Conservation (phyloP, 2,329 filamentous ascomycete species). For the Paecilomyces formosus region DNA sequence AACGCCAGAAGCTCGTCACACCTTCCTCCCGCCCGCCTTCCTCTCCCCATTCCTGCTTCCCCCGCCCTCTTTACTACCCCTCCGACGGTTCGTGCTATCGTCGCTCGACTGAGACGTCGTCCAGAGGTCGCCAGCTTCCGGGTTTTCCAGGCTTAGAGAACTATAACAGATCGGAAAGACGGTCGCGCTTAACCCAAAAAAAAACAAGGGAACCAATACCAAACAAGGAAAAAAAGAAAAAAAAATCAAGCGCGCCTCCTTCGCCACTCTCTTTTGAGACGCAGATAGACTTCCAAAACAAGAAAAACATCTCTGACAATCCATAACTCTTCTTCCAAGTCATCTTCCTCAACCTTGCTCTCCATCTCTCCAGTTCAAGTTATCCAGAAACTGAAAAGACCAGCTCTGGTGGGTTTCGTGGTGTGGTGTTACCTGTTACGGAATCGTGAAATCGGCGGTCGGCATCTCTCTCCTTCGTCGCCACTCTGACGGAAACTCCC, state of each 20-base stretch:
- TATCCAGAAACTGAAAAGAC: constrained; percentile 2
- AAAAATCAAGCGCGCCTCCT: constrained; percentile 5
- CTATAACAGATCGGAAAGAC: constrained; percentile 2
- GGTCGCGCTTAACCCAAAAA: constrained; percentile 7
- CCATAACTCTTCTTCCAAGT: background rate
- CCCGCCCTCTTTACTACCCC: constrained; percentile 11
- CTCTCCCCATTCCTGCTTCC: constrained; percentile 9
- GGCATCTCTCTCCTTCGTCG: constrained; percentile 1
- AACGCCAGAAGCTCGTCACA: constrained; percentile 21
- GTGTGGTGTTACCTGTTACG: constrained; percentile 5
- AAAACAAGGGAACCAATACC: background rate
- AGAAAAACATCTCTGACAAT: background rate
- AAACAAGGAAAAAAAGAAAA: background rate
- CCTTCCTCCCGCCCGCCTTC: constrained; percentile 17
- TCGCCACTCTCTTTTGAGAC: constrained; percentile 19
- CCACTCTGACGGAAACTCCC: background rate
- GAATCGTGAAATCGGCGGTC: constrained; percentile 7
- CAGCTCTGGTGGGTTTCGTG: constrained; percentile 3
- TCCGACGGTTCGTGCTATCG: background rate
- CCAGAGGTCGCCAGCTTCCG: constrained; percentile 6
- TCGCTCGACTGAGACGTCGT: background rate
- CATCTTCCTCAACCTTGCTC: background rate
- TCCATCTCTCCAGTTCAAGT: constrained; percentile 1
- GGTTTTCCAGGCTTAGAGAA: constrained; percentile 4
- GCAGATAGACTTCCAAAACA: constrained; percentile 15